phyloP scores from a whole-genome alignment of 169 alveolate species.

The Babesia bigemina region DNA sequence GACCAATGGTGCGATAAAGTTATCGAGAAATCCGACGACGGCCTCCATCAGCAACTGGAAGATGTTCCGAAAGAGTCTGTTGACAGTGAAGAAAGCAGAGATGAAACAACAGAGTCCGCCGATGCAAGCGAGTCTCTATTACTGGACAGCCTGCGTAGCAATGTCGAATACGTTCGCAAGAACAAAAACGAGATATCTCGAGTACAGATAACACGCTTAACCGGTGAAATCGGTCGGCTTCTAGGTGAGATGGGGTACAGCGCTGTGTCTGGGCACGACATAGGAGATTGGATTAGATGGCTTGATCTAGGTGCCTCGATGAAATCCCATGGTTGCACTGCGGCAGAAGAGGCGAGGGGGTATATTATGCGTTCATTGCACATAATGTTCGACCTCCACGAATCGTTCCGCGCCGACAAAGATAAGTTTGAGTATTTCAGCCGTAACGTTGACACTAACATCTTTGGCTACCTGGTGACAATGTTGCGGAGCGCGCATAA shows the following conservation, averaged over 20 bases:
- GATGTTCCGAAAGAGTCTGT: neutral
- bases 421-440: slow-evolving; percentile 28
- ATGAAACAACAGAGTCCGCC: neutral
- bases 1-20: slow-evolving; percentile 7
- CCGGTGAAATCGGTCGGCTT: slow-evolving; percentile 18
- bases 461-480: slow-evolving; percentile 40
- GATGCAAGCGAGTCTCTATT: neutral
- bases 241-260: slow-evolving; percentile 4
- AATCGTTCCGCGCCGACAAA: slow-evolving; percentile 7
- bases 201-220: slow-evolving; percentile 32
- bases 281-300: slow-evolving; percentile 37
- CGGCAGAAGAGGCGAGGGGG: slow-evolving; percentile 5
- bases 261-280: slow-evolving; percentile 15
- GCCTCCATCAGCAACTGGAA: too few relatives aligned
- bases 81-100: neutral
- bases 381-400: slow-evolving; percentile 26
- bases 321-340: slow-evolving; percentile 8
- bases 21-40: neutral
- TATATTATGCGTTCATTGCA: slow-evolving; percentile 29
- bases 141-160: slow-evolving; percentile 17
- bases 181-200: slow-evolving; percentile 39
- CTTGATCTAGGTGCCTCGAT: slow-evolving; percentile 22
- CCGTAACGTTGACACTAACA: slow-evolving; percentile 28
- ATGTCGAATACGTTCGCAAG: slow-evolving; percentile 30
- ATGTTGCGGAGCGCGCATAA: slow-evolving; percentile 36